Evolutionary conservation across 225 moss, liverwort and hornwort genomes (phyloP), one percentile per base, ranked within the genome.

Genomic region (Ulota crispa): DNA sequence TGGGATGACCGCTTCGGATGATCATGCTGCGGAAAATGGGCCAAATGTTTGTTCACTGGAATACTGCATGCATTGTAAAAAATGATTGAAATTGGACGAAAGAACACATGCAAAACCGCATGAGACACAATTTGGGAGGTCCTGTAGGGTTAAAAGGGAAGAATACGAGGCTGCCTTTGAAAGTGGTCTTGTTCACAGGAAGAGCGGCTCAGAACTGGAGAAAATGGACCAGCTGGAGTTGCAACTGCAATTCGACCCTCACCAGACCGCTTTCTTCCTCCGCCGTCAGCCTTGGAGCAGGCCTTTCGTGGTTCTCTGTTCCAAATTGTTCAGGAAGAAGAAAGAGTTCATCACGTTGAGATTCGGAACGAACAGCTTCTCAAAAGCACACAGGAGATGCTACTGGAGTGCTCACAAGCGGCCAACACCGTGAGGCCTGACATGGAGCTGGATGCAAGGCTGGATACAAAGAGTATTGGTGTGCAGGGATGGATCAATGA

Each of bases 161-260:
- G 39, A 36, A 36, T 24, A 23, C 18, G 55, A 16, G 60, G 9
- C 8, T 41, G 39, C 8, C 30, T 43, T 68, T 87, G 1, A 67
- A 31, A 68, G 68, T 41, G 19, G 31, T 14, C 34, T 78, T 68
- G 43, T 54, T 77, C 64, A 36, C 88, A 99, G 99, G 99, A 99
- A 86, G 99, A 99, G 85, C 82, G 91, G 70, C 82, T 87, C 43
- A 92, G 99, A 81, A 94, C 89, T 80, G 96, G 99, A 78, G 92
- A 94, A 37, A 88, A 81, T 70, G 99, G 99, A 42, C 94, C 94
- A 74, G 99, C 99, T 82, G 96, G 91, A 78, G 78, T 87, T 78
- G 81, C 88, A 18, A 73, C 85, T 82, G 88, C 75, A 1, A 70
- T 84, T 3, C 86, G 83, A 82, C 86, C 91, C 77, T 91, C 93